Evolutionary conservation across 495 filamentous ascomycete species (phyloP), one percentile per base, ranked within the genome.

Genomic region (Penicillium lagena): DNA sequence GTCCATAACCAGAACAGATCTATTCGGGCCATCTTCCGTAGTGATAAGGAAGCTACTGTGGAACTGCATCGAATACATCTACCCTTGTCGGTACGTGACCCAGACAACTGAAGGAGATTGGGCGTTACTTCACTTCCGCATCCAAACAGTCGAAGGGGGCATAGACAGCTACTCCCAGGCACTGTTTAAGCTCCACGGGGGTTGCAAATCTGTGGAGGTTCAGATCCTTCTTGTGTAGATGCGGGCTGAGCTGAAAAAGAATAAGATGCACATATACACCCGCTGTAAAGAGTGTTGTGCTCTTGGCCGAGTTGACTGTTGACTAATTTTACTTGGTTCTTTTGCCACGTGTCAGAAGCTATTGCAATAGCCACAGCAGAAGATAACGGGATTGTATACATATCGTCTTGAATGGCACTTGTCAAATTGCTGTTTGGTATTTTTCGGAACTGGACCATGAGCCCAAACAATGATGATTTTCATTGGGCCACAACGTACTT

Each of bases 81-180:
- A n/a, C n/a, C n/a, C n/a, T n/a, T n/a, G n/a, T n/a, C n/a, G 70
- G 70, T 30, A 43, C 54, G 0, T 72, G 70, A n/a, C n/a, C n/a
- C n/a, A n/a, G n/a, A n/a, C n/a, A 62, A 33, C 48, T 62, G 45
- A 70, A 73, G 44, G 66, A 64, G 52, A 59, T 71, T 7, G 68
- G 58, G 0, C 48, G 54, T 2, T 61, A 46, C 33, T 54, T 58
- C 13, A n/a, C n/a, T n/a, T n/a, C n/a, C 43, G 47, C 5, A 31
- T 34, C 7, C 54, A 58, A 12, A 33, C 51, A 11, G 9, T 39
- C 12, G 43, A 51, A 6, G 31, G 43, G 17, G 54, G 47, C 7
- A 17, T 48, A n/a, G 50, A 58, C n/a, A 45, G 47, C 17, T 58
- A 58, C 12, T 46, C 46, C 1, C 47, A 59, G 1, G 55, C 55